Evolutionary conservation across 106 monocot genomes (phyloP).

Genomic region (Acorus gramineus): DNA sequence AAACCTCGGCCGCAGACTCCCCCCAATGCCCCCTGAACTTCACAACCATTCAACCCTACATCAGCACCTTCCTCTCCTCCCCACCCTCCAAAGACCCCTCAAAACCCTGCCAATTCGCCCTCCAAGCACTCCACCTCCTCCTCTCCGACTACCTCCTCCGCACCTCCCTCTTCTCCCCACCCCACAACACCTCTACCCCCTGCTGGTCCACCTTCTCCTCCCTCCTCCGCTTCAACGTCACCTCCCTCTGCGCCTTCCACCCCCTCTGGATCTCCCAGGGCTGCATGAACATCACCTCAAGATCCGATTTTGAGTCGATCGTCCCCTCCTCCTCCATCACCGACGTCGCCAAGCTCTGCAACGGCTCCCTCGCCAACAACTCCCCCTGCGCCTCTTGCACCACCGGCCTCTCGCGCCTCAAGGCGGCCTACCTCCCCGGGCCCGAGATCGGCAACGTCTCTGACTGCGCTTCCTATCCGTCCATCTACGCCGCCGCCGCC

Average conservation of each 20-base stretch:
- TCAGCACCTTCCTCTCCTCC: constrained; percentile 7
- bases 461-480: constrained; percentile 40
- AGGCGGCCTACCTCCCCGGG: constrained; percentile 44
- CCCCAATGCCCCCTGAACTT: constrained; percentile 59
- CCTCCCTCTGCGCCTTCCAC: constrained; percentile 43
- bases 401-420: constrained; percentile 32
- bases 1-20: background rate
- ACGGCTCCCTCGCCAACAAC: constrained; percentile 16
- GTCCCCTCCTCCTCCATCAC: constrained; percentile 22
- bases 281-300: constrained; percentile 73
- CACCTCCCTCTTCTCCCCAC: constrained; percentile 44
- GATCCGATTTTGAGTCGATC: constrained; percentile 30
- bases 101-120: constrained; percentile 33
- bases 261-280: constrained; percentile 35
- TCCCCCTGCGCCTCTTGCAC: constrained; percentile 70
- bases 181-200: constrained; percentile 29
- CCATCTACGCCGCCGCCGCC: constrained; percentile 58
- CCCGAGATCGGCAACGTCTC: constrained; percentile 46
- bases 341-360: constrained; percentile 35
- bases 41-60: constrained; percentile 35
- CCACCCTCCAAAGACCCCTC: constrained; percentile 9
- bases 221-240: constrained; percentile 28
- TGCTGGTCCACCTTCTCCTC: constrained; percentile 34
- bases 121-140: constrained; percentile 43
- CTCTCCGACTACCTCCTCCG: constrained; percentile 45